Conservation (phyloP, 805 yeast genomes). For the Saturnispora dispora region DNA sequence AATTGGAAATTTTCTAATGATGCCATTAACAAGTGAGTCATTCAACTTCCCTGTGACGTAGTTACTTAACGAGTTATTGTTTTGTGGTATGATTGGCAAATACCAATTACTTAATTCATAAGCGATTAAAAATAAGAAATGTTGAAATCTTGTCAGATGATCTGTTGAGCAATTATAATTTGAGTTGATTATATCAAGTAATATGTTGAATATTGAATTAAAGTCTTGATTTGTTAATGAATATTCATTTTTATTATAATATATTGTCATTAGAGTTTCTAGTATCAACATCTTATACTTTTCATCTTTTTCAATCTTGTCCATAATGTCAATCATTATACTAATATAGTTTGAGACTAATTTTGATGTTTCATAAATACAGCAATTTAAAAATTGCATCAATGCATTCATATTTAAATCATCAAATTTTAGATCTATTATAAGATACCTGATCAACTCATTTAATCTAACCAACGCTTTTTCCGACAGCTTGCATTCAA, state of each 20-base stretch:
- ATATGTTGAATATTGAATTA: slow-evolving; percentile 1
- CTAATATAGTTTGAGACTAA: slow-evolving; percentile 56
- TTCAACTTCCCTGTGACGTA: slow-evolving; percentile 4
- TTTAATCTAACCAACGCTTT: slow-evolving; percentile 54
- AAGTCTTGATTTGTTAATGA: neutral
- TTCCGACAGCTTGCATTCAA: slow-evolving; percentile 44
- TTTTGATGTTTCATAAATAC: slow-evolving; percentile 73
- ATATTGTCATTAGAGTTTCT: slow-evolving; percentile 5
- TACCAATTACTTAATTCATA: slow-evolving; percentile 7
- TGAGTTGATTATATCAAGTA: neutral
- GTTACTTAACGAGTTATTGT: slow-evolving; percentile 3
- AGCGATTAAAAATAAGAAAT: slow-evolving; percentile 1
- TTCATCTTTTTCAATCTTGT: neutral
- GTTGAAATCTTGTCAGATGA: neutral
- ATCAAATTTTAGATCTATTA: slow-evolving; percentile 62
- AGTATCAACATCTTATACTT: slow-evolving; percentile 4
- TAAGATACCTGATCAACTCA: slow-evolving; percentile 48
- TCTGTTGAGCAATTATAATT: neutral
- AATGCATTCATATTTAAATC: slow-evolving; percentile 72
- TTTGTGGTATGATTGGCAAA: slow-evolving; percentile 6
- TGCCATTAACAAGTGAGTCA: slow-evolving; percentile 5
- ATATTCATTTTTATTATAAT: slow-evolving; percentile 2
- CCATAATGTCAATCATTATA: slow-evolving; percentile 1
- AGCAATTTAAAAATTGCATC: slow-evolving; percentile 63
- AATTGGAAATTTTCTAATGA: neutral